phyloP scores from a whole-genome alignment of 139 green algal genomes.

The Auxenochlorella protothecoides region DNA sequence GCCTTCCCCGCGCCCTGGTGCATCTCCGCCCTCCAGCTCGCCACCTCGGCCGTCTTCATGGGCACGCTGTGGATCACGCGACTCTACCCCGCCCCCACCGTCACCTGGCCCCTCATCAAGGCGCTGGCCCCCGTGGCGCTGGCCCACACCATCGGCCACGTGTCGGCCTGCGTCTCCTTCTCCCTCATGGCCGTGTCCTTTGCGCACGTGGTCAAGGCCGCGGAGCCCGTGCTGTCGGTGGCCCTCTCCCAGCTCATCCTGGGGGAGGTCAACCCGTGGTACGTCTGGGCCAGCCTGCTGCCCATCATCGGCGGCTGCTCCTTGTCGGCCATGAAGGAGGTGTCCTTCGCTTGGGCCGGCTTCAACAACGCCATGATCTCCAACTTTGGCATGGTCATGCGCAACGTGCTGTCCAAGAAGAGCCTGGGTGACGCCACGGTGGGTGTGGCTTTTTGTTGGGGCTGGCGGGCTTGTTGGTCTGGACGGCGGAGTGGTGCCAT shows the following conservation, averaged over 20 bases:
- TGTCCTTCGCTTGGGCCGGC: constrained; percentile 65
- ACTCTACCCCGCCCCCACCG: constrained; percentile 58
- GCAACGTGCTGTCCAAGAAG: constrained; percentile 88
- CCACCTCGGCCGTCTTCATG: constrained; percentile 65
- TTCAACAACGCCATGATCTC: constrained; percentile 85
- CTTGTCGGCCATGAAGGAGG: constrained; percentile 79
- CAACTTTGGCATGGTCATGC: constrained; percentile 86
- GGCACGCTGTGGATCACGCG: constrained; percentile 49
- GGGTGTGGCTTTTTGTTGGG: background rate
- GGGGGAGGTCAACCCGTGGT: constrained; percentile 33
- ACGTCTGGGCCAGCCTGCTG: constrained; percentile 73
- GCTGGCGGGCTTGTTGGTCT: background rate
- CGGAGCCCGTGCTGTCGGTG: constrained; percentile 61
- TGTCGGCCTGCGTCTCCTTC: constrained; percentile 67
- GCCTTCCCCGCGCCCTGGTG: constrained; percentile 78
- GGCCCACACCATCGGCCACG: constrained; percentile 76
- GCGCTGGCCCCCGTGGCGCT: constrained; percentile 57
- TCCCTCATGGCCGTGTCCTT: constrained; percentile 80
- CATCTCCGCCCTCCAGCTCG: constrained; percentile 72
- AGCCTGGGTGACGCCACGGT: constrained; percentile 75
- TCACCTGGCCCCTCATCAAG: constrained; percentile 32
- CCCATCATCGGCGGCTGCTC: constrained; percentile 75
- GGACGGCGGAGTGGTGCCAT: too few species aligned
- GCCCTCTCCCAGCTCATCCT: constrained; percentile 62
- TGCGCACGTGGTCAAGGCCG: constrained; percentile 65